Conservation (phyloP, 2,329 filamentous ascomycete genomes). For the Colletotrichum sp. region DNA sequence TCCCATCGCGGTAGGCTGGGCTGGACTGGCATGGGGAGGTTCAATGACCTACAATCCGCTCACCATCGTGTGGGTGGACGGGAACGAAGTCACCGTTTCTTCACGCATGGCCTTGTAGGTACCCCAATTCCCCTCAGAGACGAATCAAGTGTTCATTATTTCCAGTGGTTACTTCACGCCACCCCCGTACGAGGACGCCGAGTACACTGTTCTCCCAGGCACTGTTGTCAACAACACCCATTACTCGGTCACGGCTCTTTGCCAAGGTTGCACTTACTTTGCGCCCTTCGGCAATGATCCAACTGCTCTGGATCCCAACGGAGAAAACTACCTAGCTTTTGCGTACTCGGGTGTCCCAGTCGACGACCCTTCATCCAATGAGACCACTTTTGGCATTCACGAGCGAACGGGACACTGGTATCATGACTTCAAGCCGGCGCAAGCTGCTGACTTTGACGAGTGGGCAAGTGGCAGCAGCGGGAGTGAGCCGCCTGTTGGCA, state of each 20-base stretch:
- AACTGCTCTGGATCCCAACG: slow-evolving; percentile 39
- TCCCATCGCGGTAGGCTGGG: slow-evolving; percentile 45
- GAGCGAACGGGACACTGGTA: slow-evolving; percentile 45
- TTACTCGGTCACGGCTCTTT: slow-evolving; percentile 38
- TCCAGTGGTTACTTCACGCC: slow-evolving; percentile 39
- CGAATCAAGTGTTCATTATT: background rate
- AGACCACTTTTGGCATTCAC: slow-evolving; percentile 46
- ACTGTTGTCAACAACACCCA: slow-evolving; percentile 37
- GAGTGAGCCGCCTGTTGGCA: slow-evolving; percentile 3
- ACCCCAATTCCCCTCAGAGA: background rate
- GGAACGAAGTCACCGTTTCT: slow-evolving; percentile 38
- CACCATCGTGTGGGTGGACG: slow-evolving; percentile 45
- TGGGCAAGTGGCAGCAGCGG: slow-evolving; percentile 26
- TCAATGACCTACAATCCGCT: slow-evolving; percentile 50
- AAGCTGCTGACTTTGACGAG: slow-evolving; percentile 35
- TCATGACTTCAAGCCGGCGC: slow-evolving; percentile 38
- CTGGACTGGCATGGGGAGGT: slow-evolving; percentile 48
- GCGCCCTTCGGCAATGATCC: slow-evolving; percentile 42
- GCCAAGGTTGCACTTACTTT: slow-evolving; percentile 47
- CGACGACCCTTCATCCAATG: slow-evolving; percentile 37
- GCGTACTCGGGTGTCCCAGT: slow-evolving; percentile 41
- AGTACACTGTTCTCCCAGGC: slow-evolving; percentile 38
- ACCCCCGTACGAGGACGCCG: slow-evolving; percentile 32
- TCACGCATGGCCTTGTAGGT: slow-evolving; percentile 40
- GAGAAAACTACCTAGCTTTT: slow-evolving; percentile 43